phyloP scores from a whole-genome alignment of 768 basidiomycete genomes.

The Pleurotus salmoneostramineus region DNA sequence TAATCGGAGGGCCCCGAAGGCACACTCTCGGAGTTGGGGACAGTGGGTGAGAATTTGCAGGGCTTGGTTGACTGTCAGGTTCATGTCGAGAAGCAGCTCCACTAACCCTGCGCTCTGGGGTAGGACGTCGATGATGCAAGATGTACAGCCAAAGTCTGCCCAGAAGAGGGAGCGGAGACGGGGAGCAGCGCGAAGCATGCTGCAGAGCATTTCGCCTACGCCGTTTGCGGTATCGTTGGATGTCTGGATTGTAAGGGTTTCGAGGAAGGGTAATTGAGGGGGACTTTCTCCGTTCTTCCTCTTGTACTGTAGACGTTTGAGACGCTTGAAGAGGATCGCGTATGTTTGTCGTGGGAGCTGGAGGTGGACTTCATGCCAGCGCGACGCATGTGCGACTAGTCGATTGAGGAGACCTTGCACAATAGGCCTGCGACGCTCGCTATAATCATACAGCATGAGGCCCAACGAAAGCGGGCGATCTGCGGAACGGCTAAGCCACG shows the following conservation, averaged over 20 bases:
- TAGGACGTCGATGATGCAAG: conserved; percentile 3
- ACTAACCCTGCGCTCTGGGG: conserved; percentile 3
- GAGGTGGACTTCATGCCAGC: conserved; percentile 6
- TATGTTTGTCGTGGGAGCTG: conserved; percentile 2
- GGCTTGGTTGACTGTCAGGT: conserved; percentile 2
- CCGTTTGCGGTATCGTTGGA: neutral
- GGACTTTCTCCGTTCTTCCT: neutral
- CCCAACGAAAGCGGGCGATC: neutral
- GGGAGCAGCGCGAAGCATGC: neutral
- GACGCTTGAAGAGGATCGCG: conserved; percentile 5
- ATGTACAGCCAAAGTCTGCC: conserved; percentile 4
- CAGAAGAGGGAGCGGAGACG: conserved; percentile 6
- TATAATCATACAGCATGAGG: neutral
- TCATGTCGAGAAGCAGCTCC: conserved; percentile 6
- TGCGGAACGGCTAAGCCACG: conserved; percentile 1
- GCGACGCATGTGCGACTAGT: neutral
- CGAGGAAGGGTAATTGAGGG: neutral
- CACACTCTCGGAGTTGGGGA: conserved; percentile 4
- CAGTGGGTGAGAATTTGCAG: conserved; percentile 5
- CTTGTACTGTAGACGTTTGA: neutral
- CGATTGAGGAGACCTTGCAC: conserved; percentile 4
- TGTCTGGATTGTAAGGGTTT: conserved; percentile 1
- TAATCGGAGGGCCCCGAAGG: conserved; percentile 1
- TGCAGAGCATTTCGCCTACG: conserved; percentile 5
- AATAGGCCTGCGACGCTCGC: neutral